Evolutionary conservation across 345 rosid species (phyloP).

Genomic region (Aethionema arabicum): DNA sequence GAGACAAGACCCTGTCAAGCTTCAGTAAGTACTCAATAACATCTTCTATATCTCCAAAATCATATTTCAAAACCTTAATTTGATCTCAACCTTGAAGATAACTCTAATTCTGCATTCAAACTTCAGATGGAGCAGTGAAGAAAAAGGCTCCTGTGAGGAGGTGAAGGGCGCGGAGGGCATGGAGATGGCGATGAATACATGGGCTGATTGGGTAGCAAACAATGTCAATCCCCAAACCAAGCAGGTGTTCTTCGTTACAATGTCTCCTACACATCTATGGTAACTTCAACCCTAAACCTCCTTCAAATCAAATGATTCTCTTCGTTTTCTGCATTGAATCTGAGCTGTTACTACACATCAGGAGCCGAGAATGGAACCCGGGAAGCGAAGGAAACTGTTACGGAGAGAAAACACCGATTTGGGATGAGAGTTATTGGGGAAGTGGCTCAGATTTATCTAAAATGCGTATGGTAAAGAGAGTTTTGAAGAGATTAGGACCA

Average conservation of each 20-base stretch:
- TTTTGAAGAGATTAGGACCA: conserved; percentile 57
- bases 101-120: conserved; percentile 13
- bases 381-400: conserved; percentile 83
- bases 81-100: neutral
- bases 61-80: neutral
- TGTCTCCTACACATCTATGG: conserved; percentile 96
- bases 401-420: conserved; percentile 59
- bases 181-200: conserved; percentile 88
- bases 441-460: conserved; percentile 78
- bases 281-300: conserved; percentile 22
- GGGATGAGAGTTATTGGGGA: conserved; percentile 77
- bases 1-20: conserved; percentile 94
- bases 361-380: conserved; percentile 85
- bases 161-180: conserved; percentile 70
- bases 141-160: conserved; percentile 70
- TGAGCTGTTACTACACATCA: conserved; percentile 33
- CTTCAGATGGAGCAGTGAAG: conserved; percentile 81
- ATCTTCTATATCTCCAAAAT: neutral
- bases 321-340: neutral
- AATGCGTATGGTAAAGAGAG: conserved; percentile 72
- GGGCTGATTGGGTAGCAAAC: conserved; percentile 88
- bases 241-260: conserved; percentile 75
- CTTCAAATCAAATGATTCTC: neutral
- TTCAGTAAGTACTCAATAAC: conserved; percentile 49
- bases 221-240: conserved; percentile 51